Base-by-base conservation (phyloP, 805 yeast genomes). In the Yarrowia yakushimensis region DNA sequence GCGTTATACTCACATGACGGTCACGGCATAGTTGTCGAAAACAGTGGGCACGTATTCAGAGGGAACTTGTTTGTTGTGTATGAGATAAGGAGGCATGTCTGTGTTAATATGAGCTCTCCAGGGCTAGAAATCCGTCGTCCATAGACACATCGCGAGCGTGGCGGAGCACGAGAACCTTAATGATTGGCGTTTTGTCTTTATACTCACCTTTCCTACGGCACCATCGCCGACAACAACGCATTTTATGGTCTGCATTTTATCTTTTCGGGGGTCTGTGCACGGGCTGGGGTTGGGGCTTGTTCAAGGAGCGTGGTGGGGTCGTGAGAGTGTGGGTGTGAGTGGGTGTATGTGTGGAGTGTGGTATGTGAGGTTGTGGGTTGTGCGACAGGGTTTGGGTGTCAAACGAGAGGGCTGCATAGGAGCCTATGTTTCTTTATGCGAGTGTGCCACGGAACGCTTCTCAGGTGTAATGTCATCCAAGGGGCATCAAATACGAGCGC, bases 151-250 rank as follows among this genome's bases (percentile, higher is more conserved):
- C 39, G 28, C 30, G 39, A 33, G 31, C 55, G 33, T 18, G 45
- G 46, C 41, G 39, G 36, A 46, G 33, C 57, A 30, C 52, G 46
- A 34, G 36, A 39, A 33, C 39, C 39, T 48, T 31, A 28, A 48
- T 48, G 20, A 48, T n/a, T 22, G 55, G 55, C 55, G 55, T 48
- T 22, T 45, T 20, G 39, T 31, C 39, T 31, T 31, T 10, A 31
- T 31, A 71, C 79, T 61, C 64, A 78, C 81, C 73, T 91, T 93
- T 70, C 99, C 99, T 67, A 94, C 98, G 69, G 98, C 98, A 89
- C 99, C 99, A 78, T 94, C 99, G 68, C 99, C 99, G 63, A 94
- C 98, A 67, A 93, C 97, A 68, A 94, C 98, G 82, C 98, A 94
- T 78, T 93, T 93, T 67, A 77, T 74, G 23, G 78, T 70, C 65